A percentile compares a stretch with the other conserved stretches of the same genome.
Conservation (phyloP, 192 early-diverging fungal species). For the Globomyces pollinis-pini region DNA sequence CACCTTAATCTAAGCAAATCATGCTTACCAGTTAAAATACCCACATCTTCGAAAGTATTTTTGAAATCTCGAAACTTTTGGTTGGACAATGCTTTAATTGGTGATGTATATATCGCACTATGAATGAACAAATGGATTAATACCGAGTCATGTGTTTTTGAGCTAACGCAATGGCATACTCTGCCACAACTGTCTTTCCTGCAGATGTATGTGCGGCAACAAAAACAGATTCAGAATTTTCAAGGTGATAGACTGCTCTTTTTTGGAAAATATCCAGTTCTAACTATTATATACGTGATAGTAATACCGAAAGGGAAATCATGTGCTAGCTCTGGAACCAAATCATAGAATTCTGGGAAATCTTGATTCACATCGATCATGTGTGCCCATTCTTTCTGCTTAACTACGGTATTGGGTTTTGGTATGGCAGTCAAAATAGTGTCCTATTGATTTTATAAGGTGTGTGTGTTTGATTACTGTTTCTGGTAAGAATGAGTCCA, state of each 20-base stretch:
- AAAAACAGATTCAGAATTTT: slow-evolving; percentile 92
- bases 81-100: slow-evolving; percentile 97
- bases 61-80: slow-evolving; percentile 98
- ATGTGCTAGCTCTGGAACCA: slow-evolving; percentile 84
- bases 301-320: slow-evolving; percentile 82
- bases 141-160: slow-evolving; percentile 94
- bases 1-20: no score
- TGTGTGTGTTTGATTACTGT: no score
- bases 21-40: slow-evolving; percentile 96
- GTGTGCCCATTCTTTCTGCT: slow-evolving; percentile 75
- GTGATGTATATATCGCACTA: slow-evolving; percentile 94
- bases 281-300: no score
- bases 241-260: slow-evolving; percentile 90
- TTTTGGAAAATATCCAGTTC: slow-evolving; percentile 97
- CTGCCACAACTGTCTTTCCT: slow-evolving; percentile 97
- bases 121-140: no score
- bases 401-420: slow-evolving; percentile 1
- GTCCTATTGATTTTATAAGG: no score
- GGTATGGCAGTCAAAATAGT: not conserved
- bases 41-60: slow-evolving; percentile 80
- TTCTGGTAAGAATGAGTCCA: slow-evolving; percentile 16
- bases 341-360: slow-evolving; percentile 82
- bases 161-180: slow-evolving; percentile 93
- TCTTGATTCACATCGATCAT: slow-evolving; percentile 77
- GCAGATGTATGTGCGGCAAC: slow-evolving; percentile 98